Evolutionary conservation across 805 yeast genomes (phyloP), one percentile per base, ranked within the genome.

Genomic region (Saccharomycopsis schoenii): DNA sequence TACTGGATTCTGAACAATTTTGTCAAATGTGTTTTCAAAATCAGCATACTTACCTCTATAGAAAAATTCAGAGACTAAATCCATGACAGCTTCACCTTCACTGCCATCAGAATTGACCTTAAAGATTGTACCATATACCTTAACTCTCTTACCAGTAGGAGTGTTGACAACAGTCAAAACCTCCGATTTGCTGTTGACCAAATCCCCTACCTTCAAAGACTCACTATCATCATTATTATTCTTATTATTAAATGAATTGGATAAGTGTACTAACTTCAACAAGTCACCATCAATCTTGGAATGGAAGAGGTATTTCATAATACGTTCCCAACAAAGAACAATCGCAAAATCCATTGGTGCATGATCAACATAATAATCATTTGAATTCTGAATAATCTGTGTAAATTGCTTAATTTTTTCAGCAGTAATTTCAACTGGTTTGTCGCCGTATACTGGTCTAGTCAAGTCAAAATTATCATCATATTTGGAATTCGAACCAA

Each of bases 311-410:
- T 97, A 92, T 79, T 88, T 90, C 78, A 94, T 93, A 72, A 94
- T 93, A 58, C 97, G 96, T 77, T 87, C 88, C 99, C 99, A 94
- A 55, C 99, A 98, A 68, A 92, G 83, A 62, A 94, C 97, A 73
- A 94, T 94, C 57, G 99, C 98, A 72, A 92, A 94, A 79, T 94
- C 99, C 98, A 94, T 93, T 70, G 99, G 99, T 57, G 98, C 99
- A 68, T 84, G 79, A 62, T 89, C 85, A 65, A 81, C 82, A 52
- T 59, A 58, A 43, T 57, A 61, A 36, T 63, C 65, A 29, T 63
- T 63, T 74, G 89, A 87, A 82, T 94, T 94, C 67, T 97, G 97
- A 72, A 94, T 89, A 63, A 97, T 97, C 69, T 92, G 97, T 40
- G 97, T 92, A 73, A 94, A 90, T 74, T 92, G 96, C 64, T 91